Conservation (phyloP, 768 basidiomycete species). For the Lentinula sp. region DNA sequence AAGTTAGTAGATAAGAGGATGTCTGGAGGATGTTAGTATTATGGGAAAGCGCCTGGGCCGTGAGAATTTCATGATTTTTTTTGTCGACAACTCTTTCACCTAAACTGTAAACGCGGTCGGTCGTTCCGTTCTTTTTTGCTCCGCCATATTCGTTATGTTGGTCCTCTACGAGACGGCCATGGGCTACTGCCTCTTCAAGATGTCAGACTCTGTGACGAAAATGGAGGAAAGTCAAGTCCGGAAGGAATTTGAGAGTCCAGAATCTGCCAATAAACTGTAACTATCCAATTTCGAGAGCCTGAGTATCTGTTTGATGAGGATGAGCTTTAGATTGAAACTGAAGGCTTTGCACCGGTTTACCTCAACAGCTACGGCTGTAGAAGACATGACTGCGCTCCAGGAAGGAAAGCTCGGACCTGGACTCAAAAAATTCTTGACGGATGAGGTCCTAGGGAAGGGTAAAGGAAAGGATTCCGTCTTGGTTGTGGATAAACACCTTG, state of each 20-base stretch:
- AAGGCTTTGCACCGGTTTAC: slow-evolving; percentile 95
- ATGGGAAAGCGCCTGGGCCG: not conserved
- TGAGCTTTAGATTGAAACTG: slow-evolving; percentile 70
- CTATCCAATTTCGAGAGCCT: slow-evolving; percentile 23
- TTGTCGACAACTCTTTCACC: not conserved
- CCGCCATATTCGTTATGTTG: slow-evolving; percentile 53
- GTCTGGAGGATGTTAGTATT: no score
- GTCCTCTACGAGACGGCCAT: slow-evolving; percentile 95
- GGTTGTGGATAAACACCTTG: slow-evolving; percentile 87
- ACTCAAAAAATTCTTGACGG: slow-evolving; percentile 88
- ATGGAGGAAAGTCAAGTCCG: slow-evolving; percentile 73
- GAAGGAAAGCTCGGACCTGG: slow-evolving; percentile 91
- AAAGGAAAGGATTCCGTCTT: slow-evolving; percentile 82
- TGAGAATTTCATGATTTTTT: not conserved
- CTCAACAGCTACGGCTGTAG: slow-evolving; percentile 93
- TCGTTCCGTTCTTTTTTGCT: not conserved
- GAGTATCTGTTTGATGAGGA: not conserved
- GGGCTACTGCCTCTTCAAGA: slow-evolving; percentile 97
- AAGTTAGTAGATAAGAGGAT: no score
- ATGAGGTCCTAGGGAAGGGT: slow-evolving; percentile 81
- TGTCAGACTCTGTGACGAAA: slow-evolving; percentile 83
- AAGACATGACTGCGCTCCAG: slow-evolving; percentile 91
- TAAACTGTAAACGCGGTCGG: not conserved
- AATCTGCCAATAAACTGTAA: slow-evolving; percentile 88
- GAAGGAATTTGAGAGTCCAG: slow-evolving; percentile 91